phyloP scores from a whole-genome alignment of 2,329 filamentous ascomycete species.

The Albophoma yamanashiensis region DNA sequence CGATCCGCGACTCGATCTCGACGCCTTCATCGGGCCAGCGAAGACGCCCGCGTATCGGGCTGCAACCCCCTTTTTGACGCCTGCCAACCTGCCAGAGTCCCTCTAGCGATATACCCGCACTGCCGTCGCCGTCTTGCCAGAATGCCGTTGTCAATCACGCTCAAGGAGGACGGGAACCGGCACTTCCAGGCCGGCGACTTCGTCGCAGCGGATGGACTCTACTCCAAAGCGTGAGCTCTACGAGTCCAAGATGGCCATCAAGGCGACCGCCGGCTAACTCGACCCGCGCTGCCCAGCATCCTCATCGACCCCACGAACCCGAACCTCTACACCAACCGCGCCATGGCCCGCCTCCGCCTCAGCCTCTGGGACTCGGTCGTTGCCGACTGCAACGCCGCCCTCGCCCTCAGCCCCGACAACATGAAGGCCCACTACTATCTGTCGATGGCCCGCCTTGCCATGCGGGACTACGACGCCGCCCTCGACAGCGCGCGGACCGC shows the following conservation, averaged over 20 bases:
- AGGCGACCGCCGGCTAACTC: not conserved
- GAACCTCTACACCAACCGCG: constrained; percentile 79
- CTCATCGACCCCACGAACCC: constrained; percentile 68
- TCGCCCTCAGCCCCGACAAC: constrained; percentile 51
- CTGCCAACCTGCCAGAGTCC: too few species aligned
- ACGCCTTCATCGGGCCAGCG: not conserved
- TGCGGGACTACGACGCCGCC: constrained; percentile 57
- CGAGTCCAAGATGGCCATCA: not conserved
- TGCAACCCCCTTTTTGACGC: not conserved
- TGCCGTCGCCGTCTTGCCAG: not conserved
- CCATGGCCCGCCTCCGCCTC: constrained; percentile 70
- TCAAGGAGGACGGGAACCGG: constrained; percentile 52
- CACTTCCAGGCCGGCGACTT: constrained; percentile 58
- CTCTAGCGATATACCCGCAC: not conserved
- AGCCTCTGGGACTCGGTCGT: constrained; percentile 64
- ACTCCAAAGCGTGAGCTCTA: constrained; percentile 55
- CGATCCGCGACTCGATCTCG: not conserved
- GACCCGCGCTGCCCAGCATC: constrained; percentile 40
- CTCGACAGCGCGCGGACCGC: constrained; percentile 59
- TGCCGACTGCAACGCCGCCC: constrained; percentile 64
- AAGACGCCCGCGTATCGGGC: not conserved
- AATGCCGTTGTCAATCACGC: constrained; percentile 25
- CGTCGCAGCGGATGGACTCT: constrained; percentile 53
- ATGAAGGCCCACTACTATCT: constrained; percentile 83
- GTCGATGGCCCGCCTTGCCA: constrained; percentile 69